phyloP scores from a whole-genome alignment of 176 grass and related monocot species.

The Puya raimondii region DNA sequence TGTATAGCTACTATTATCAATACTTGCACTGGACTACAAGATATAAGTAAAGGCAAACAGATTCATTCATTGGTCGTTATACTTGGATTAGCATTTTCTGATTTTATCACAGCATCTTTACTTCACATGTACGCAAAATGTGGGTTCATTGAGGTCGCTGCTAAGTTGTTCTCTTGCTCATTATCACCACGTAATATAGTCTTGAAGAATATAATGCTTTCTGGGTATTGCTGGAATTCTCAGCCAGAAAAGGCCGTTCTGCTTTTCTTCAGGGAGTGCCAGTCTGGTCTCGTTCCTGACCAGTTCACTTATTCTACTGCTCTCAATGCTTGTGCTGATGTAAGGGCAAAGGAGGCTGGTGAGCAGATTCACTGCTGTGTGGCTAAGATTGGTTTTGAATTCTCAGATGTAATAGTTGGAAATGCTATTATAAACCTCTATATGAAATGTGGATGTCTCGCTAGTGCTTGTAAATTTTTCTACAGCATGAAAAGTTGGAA shows the following conservation, averaged over 20 bases:
- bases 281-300: slow-evolving; percentile 53
- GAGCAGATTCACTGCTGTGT: slow-evolving; percentile 71
- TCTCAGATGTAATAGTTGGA: slow-evolving; percentile 54
- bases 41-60: slow-evolving; percentile 56
- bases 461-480: slow-evolving; percentile 72
- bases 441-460: slow-evolving; percentile 65
- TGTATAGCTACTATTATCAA: slow-evolving; percentile 49
- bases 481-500: slow-evolving; percentile 69
- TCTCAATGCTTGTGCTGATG: slow-evolving; percentile 66
- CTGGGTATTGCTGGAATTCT: slow-evolving; percentile 71
- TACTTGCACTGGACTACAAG: slow-evolving; percentile 51
- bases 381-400: slow-evolving; percentile 63
- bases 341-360: slow-evolving; percentile 49
- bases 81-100: slow-evolving; percentile 45
- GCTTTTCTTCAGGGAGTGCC: slow-evolving; percentile 57
- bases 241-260: slow-evolving; percentile 57
- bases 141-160: slow-evolving; percentile 34
- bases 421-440: slow-evolving; percentile 82
- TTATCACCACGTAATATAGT: slow-evolving; percentile 35
- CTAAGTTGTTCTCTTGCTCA: slow-evolving; percentile 40
- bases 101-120: slow-evolving; percentile 65
- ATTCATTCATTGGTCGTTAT: slow-evolving; percentile 70
- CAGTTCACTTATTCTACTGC: slow-evolving; percentile 67
- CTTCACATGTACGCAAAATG: slow-evolving; percentile 93
- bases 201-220: slow-evolving; percentile 61